phyloP scores from a whole-genome alignment of 768 basidiomycete species.

The Naganishia randhawae region DNA sequence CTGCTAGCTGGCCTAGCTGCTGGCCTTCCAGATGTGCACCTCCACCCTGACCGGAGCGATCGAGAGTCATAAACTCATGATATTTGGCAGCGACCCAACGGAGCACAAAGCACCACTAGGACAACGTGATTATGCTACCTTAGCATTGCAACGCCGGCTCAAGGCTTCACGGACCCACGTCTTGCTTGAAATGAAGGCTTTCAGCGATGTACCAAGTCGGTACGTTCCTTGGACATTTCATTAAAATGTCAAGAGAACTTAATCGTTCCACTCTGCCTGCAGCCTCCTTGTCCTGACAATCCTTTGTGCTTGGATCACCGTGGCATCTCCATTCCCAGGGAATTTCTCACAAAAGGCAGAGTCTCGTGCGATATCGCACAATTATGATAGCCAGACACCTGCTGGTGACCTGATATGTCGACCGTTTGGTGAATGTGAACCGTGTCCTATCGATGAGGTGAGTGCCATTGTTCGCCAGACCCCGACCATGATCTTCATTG shows the following conservation, averaged over 20 bases:
- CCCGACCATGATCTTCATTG: background rate
- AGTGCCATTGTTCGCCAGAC: constrained; percentile 24
- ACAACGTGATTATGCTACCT: too few relatives aligned
- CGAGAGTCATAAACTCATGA: too few relatives aligned
- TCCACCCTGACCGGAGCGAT: too few relatives aligned
- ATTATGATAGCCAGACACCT: constrained; percentile 8
- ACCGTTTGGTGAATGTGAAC: constrained; percentile 54
- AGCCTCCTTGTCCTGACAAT: background rate
- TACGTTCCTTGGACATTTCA: background rate
- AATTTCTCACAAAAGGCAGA: background rate
- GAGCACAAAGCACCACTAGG: too few relatives aligned
- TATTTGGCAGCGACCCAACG: too few relatives aligned
- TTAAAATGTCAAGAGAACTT: background rate
- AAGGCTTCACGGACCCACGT: too few relatives aligned
- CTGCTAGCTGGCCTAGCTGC: too few relatives aligned
- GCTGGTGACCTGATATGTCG: constrained; percentile 47
- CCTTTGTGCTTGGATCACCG: background rate
- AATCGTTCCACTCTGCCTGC: background rate
- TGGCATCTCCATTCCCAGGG: background rate
- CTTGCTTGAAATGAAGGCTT: background rate
- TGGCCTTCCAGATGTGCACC: too few relatives aligned
- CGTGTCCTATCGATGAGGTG: constrained; percentile 54
- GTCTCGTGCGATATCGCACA: background rate
- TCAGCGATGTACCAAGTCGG: background rate
- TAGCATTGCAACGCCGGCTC: too few relatives aligned